Evolutionary conservation across 768 basidiomycete species (phyloP).

Genomic region (Nidularia pulvinata): DNA sequence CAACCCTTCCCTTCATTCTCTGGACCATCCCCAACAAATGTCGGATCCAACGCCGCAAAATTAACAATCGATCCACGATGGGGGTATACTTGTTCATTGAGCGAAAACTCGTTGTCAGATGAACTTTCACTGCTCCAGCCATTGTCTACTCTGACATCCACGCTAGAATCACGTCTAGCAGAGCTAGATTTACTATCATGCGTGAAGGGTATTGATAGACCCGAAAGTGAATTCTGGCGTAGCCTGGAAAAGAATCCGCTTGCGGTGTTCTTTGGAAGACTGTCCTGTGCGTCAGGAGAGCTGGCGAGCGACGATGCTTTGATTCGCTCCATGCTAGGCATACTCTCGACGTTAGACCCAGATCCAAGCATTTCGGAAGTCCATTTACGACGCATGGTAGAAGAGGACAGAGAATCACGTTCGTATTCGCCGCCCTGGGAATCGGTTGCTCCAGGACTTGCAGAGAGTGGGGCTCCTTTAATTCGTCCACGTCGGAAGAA

Average conservation of each 20-base stretch:
- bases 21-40: background rate
- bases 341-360: conserved; percentile 5
- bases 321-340: background rate
- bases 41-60: background rate
- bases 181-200: conserved; percentile 13
- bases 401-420: conserved; percentile 35
- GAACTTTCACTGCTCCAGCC: conserved; percentile 65
- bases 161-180: conserved; percentile 15
- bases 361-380: conserved; percentile 36
- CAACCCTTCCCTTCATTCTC: background rate
- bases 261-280: conserved; percentile 11
- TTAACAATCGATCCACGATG: background rate
- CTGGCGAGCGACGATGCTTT: conserved; percentile 1
- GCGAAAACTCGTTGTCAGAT: conserved; percentile 38
- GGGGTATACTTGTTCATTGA: conserved; percentile 6
- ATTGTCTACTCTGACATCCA: conserved; percentile 26
- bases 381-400: conserved; percentile 47
- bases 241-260: conserved; percentile 39
- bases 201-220: conserved; percentile 33
- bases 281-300: conserved; percentile 2
- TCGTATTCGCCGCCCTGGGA: conserved; percentile 21
- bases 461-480: conserved; percentile 20
- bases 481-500: conserved; percentile 52
- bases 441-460: conserved; percentile 28
- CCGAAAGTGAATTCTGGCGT: conserved; percentile 42